Evolutionary conservation across 371 early-diverging fungal species (phyloP).

Genomic region (Mucor sp.): DNA sequence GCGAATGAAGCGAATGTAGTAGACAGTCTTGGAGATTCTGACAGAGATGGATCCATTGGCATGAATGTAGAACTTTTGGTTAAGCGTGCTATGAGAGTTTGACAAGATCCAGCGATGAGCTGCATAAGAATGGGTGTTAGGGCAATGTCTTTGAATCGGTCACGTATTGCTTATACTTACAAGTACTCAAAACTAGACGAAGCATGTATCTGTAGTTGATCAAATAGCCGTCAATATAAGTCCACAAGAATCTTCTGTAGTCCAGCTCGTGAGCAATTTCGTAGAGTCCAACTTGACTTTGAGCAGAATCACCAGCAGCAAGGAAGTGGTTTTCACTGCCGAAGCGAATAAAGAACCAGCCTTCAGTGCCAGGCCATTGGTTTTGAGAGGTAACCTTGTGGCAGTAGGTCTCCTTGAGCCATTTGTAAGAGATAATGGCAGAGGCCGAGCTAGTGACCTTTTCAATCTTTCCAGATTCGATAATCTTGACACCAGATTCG

Average conservation of each 20-base stretch:
- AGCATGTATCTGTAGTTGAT: conserved; percentile 57
- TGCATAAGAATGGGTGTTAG: conserved; percentile 7
- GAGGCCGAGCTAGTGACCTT: conserved; percentile 27
- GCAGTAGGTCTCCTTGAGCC: conserved; percentile 36
- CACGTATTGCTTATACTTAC: conserved; percentile 18
- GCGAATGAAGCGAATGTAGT: conserved; percentile 38
- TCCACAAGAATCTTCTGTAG: conserved; percentile 53
- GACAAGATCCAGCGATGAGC: conserved; percentile 42
- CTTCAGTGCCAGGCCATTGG: conserved; percentile 31
- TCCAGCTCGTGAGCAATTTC: conserved; percentile 27
- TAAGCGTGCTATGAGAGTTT: conserved; percentile 26
- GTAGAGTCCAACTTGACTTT: conserved; percentile 38
- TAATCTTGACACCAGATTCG: conserved; percentile 35
- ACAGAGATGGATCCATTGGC: conserved; percentile 32
- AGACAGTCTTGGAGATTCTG: conserved; percentile 26
- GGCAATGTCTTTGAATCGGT: neutral
- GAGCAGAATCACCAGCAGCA: conserved; percentile 37
- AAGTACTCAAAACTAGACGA: conserved; percentile 30
- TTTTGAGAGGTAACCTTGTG: conserved; percentile 31
- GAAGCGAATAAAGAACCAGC: conserved; percentile 49
- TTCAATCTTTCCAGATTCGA: conserved; percentile 38
- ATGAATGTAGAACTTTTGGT: conserved; percentile 37
- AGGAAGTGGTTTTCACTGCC: conserved; percentile 40
- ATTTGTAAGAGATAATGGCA: conserved; percentile 31
- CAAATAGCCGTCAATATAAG: conserved; percentile 51